These are phyloP conservation scores for Vitis hybrid DNA, from an alignment of 177 flowering plant genomes.

Conservation along the genomic window DNA sequence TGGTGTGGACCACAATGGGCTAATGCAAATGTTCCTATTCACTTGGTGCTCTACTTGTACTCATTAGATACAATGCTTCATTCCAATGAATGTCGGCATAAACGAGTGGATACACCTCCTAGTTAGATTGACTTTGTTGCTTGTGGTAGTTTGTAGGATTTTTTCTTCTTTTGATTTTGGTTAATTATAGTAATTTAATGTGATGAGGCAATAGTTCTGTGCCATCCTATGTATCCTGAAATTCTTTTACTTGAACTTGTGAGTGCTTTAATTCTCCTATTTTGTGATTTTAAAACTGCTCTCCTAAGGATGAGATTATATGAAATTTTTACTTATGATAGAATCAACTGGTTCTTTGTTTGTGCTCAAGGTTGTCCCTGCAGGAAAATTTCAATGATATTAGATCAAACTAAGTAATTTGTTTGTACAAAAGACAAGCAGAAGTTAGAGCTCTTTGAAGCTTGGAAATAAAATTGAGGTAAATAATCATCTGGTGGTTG, in stretches of 20 bases:
- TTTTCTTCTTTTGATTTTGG: too few relatives aligned
- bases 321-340: background rate
- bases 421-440: slow-evolving; percentile 26
- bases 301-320: background rate
- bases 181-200: too few relatives aligned
- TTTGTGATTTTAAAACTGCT: background rate
- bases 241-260: background rate
- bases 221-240: background rate
- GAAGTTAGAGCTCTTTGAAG: slow-evolving; percentile 45
- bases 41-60: too few relatives aligned
- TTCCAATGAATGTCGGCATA: too few relatives aligned
- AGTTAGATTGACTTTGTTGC: too few relatives aligned
- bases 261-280: background rate
- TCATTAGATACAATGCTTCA: too few relatives aligned
- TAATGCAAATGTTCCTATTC: too few relatives aligned
- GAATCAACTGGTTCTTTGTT: background rate
- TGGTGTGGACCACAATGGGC: too few relatives aligned
- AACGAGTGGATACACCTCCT: too few relatives aligned
- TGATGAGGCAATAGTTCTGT: background rate
- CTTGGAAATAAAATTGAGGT: slow-evolving; percentile 38
- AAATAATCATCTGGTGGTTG: slow-evolving; percentile 1
- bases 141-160: too few relatives aligned
- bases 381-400: background rate
- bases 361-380: too few relatives aligned
- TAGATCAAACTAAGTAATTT: background rate